Evolutionary conservation across 805 yeast genomes (phyloP).

Genomic region (Tetrapisispora iriomotensis): DNA sequence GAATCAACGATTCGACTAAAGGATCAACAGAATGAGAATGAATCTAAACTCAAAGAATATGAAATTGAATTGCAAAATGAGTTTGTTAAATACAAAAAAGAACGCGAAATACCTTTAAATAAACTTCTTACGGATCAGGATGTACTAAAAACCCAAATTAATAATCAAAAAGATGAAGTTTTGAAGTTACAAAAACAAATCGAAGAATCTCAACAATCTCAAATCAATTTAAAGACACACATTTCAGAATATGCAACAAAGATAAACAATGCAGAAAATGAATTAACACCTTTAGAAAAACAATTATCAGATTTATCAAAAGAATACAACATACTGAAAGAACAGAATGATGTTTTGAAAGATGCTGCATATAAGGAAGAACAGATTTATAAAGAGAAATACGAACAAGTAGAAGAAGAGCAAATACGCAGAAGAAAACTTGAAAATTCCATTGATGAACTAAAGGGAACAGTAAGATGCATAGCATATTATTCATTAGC

Average conservation of each 20-base stretch:
- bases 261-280: slow-evolving; percentile 1
- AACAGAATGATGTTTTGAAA: slow-evolving; percentile 16
- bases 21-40: slow-evolving; percentile 9
- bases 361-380: slow-evolving; percentile 15
- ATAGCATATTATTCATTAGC: slow-evolving; percentile 17
- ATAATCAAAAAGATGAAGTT: slow-evolving; percentile 4
- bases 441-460: slow-evolving; percentile 41
- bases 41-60: slow-evolving; percentile 6
- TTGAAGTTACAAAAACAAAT: slow-evolving; percentile 9
- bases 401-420: slow-evolving; percentile 29
- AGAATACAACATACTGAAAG: slow-evolving; percentile 14
- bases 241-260: slow-evolving; percentile 7
- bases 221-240: slow-evolving; percentile 6
- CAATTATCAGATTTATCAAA: slow-evolving; percentile 17
- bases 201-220: slow-evolving; percentile 13
- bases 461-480: slow-evolving; percentile 28
- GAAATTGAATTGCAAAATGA: slow-evolving; percentile 14
- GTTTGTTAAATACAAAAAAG: slow-evolving; percentile 13
- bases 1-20: slow-evolving; percentile 10
- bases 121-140: slow-evolving; percentile 9
- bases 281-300: slow-evolving; percentile 14
- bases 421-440: slow-evolving; percentile 33
- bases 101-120: slow-evolving; percentile 16
- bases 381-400: slow-evolving; percentile 15
- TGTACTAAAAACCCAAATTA: slow-evolving; percentile 8